Conservation (phyloP, 495 filamentous ascomycete genomes). For the Trichoderma gamsii region DNA sequence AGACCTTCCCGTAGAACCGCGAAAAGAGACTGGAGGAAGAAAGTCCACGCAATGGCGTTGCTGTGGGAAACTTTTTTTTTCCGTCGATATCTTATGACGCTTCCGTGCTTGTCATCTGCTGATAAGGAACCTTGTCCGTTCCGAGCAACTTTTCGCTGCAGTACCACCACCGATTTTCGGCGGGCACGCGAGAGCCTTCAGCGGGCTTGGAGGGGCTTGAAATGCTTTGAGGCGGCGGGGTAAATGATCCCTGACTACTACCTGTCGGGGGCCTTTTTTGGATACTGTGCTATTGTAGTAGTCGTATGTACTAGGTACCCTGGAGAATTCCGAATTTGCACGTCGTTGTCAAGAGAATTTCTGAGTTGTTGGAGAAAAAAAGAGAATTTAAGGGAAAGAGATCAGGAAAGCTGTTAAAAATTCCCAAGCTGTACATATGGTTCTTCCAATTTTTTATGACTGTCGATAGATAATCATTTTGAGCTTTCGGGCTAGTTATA, state of each 20-base stretch:
- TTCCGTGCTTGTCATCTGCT: neutral
- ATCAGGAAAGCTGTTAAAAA: neutral
- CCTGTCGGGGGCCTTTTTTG: neutral
- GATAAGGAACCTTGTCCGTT: neutral
- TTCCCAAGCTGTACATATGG: neutral
- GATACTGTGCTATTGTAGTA: neutral
- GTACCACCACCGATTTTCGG: neutral
- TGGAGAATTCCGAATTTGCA: neutral
- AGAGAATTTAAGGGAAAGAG: neutral
- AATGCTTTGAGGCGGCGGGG: neutral
- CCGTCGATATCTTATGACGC: neutral
- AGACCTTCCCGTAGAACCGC: neutral
- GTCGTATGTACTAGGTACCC: neutral
- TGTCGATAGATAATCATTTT: neutral
- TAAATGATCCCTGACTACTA: neutral
- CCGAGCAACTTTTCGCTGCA: neutral
- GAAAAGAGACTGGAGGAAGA: neutral
- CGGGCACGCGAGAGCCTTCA: neutral
- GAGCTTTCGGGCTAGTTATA: neutral
- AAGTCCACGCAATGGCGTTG: neutral
- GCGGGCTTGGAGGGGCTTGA: neutral
- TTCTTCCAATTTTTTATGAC: neutral
- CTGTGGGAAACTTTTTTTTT: slow-evolving; percentile 14
- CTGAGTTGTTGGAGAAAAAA: neutral
- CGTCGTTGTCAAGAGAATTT: neutral